These are phyloP conservation scores for Pseudevernia furfuracea DNA, from an alignment of 495 filamentous ascomycete species.

Conservation along the genomic window DNA sequence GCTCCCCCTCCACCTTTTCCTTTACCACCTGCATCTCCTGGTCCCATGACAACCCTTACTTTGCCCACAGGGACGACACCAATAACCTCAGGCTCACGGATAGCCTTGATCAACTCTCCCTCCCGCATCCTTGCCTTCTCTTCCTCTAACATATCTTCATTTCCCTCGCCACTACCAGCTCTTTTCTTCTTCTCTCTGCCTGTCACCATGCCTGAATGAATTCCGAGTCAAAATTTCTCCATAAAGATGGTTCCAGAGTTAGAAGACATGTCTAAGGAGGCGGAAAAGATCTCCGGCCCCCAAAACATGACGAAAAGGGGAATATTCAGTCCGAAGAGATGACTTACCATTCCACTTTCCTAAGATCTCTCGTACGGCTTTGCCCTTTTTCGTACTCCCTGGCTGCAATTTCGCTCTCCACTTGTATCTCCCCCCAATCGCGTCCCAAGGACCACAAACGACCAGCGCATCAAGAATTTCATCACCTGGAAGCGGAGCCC, in stretches of 20 bases:
- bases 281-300: too few relatives aligned
- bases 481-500: constrained; percentile 69
- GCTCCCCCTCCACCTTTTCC: constrained; percentile 39
- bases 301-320: too few relatives aligned
- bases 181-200: constrained; percentile 37
- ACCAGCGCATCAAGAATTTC: constrained; percentile 86
- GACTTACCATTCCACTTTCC: constrained; percentile 64
- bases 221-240: too few relatives aligned
- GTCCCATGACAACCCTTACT: constrained; percentile 67
- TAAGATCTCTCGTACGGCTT: constrained; percentile 83
- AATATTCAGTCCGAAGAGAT: too few relatives aligned
- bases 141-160: constrained; percentile 49
- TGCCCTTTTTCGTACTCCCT: constrained; percentile 83
- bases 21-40: constrained; percentile 44
- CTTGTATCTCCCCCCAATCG: constrained; percentile 63
- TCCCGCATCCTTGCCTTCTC: constrained; percentile 79
- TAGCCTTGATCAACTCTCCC: constrained; percentile 68
- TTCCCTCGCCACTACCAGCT: constrained; percentile 38
- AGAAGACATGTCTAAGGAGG: too few relatives aligned
- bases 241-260: too few relatives aligned
- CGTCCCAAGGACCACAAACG: constrained; percentile 82
- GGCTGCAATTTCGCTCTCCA: constrained; percentile 93
- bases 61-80: constrained; percentile 79
- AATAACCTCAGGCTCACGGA: constrained; percentile 75
- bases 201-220: constrained; percentile 42